Base-by-base conservation (phyloP, 805 yeast species). In the Ogataea paradorogensis region DNA sequence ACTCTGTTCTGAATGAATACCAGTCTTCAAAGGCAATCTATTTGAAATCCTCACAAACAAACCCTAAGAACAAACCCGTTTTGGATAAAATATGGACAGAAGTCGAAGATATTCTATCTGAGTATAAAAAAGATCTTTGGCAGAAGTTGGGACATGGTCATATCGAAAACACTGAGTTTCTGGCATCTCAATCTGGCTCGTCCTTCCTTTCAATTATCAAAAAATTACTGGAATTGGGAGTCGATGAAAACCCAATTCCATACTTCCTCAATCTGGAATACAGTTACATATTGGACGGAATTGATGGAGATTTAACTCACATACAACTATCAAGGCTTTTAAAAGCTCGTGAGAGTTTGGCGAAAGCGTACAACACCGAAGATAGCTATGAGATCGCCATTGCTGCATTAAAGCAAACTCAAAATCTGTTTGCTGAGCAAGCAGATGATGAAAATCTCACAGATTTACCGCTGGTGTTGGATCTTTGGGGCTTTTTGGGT, bases 221-320 rank as follows among this genome's bases (percentile, higher is more conserved):
- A n/a, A 75, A 73, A 47, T 63, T 84, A 24, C 58, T 80, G 31
- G 86, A 82, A 45, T 62, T 84, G 24, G 83, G 80, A n/a, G 71
- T 74, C 2, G 80, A 76, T 40, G 58, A 56, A 29, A 82, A 78
- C 54, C 91, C 91, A 5, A 74, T 83, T 5, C 56, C 70, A 15
- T 77, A 73, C 38, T 84, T 88, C 79, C 70, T 84, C 21, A 64
- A 71, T 29, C 61, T 73, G 14, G 82, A 74, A 51, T 68, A 70
- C 32, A 62, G 65, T 16, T 56, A 56, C 14, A 66, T 78, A 43
- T 56, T 61, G 7, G 47, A 52, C 2, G 61, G 63, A 35, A 59
- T 78, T 22, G 61, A 63, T 15, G 68, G 70, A 15, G 65, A 59
- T 10, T 28, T 65, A 4, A 71, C 73, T 20, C 61, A 60, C 14